Percentiles rank a stretch among this genome's conserved stretches.
phyloP scores from a whole-genome alignment of 129 eudicot genomes.

The Scalesia atractyloides region DNA sequence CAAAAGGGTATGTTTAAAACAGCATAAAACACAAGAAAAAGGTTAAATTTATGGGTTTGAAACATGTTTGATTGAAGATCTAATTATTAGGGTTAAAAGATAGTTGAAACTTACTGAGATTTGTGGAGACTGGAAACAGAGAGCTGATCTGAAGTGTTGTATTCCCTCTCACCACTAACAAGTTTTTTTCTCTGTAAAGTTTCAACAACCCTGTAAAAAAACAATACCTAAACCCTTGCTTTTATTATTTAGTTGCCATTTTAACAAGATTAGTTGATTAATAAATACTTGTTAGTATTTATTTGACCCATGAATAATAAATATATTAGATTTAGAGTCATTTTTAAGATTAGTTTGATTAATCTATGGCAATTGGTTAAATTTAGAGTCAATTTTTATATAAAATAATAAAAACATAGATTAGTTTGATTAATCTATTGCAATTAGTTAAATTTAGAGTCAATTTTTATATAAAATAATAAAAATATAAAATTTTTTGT shows the following conservation, averaged over 20 bases:
- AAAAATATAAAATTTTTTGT: too few species aligned
- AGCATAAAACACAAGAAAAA: slow-evolving; percentile 18
- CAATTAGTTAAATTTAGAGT: too few species aligned
- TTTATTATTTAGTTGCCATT: background rate
- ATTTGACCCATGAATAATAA: background rate
- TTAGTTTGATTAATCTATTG: too few species aligned
- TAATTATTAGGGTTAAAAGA: slow-evolving; percentile 14
- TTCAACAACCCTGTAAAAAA: too few species aligned
- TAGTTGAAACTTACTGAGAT: slow-evolving; percentile 30
- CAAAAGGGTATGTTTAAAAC: slow-evolving; percentile 32
- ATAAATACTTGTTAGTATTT: background rate
- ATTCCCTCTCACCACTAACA: background rate
- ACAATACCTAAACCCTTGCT: slow-evolving; percentile 10
- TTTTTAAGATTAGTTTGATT: too few species aligned
- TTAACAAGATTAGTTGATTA: background rate
- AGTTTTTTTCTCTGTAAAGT: too few species aligned
- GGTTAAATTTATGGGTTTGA: slow-evolving; percentile 16
- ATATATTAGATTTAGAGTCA: too few species aligned
- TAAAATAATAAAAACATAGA: too few species aligned
- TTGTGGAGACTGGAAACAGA: slow-evolving; percentile 15
- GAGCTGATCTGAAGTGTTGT: slow-evolving; percentile 14
- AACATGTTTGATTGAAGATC: slow-evolving; percentile 33
- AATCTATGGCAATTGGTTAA: too few species aligned
- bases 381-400: too few species aligned
- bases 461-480: too few species aligned